Conservation (phyloP, 139 green algal species). For the Gonium pectorale region DNA sequence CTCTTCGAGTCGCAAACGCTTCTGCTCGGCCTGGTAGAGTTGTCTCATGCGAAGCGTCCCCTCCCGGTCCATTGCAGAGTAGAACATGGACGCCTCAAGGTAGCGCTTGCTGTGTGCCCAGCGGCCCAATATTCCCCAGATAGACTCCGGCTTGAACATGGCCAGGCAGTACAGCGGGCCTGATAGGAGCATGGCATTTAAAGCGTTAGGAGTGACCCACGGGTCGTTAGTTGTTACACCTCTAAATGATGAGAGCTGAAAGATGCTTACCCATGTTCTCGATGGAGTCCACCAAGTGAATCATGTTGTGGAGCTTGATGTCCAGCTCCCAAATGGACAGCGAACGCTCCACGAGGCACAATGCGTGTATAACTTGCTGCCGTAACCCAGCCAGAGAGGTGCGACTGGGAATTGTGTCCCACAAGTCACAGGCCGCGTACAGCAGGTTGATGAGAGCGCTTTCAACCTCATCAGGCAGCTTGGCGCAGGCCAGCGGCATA, state of each 20-base stretch:
- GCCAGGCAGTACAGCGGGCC: background rate
- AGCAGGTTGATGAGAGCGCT: too few relatives aligned
- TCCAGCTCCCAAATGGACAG: background rate
- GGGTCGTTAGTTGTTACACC: too few relatives aligned
- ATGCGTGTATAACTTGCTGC: background rate
- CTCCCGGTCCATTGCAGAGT: background rate
- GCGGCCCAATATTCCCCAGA: background rate
- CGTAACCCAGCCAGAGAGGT: too few relatives aligned
- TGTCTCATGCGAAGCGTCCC: background rate
- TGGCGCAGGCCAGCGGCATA: too few relatives aligned
- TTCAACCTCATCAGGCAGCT: too few relatives aligned
- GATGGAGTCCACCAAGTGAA: conserved; percentile 1
- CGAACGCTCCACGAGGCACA: background rate
- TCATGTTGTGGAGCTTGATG: conserved; percentile 26
- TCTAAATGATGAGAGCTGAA: too few relatives aligned
- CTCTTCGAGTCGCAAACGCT: background rate
- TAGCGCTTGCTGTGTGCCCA: conserved; percentile 16
- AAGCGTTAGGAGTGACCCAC: too few relatives aligned
- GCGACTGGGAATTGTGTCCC: too few relatives aligned
- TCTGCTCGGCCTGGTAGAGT: too few relatives aligned
- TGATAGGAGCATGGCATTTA: background rate
- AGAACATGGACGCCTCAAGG: conserved; percentile 10
- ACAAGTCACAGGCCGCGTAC: too few relatives aligned
- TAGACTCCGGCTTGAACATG: conserved; percentile 10
- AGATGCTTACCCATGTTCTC: background rate